Conservation (phyloP, 371 early-diverging fungal species). For the Rhizopus microsporus region DNA sequence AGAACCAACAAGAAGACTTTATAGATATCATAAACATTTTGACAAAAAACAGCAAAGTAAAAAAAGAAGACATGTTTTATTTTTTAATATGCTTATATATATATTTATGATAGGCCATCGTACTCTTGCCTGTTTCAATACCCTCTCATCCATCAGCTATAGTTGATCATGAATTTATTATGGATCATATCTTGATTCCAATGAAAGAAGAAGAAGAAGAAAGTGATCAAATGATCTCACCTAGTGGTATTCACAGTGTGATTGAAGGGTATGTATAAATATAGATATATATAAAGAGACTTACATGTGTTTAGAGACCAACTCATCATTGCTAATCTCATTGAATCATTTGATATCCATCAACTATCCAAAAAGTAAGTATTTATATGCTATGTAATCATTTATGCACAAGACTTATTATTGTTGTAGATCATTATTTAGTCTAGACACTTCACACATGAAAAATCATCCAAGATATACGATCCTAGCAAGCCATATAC, state of each 20-base stretch:
- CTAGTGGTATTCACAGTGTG: constrained; percentile 45
- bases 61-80: too few relatives aligned
- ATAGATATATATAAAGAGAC: background rate
- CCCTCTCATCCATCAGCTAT: constrained; percentile 47
- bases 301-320: constrained; percentile 18
- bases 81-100: background rate
- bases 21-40: constrained; percentile 42
- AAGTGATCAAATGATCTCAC: constrained; percentile 32
- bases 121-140: constrained; percentile 48
- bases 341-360: background rate
- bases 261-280: constrained; percentile 39
- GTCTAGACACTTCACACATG: constrained; percentile 27
- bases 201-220: constrained; percentile 25
- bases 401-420: constrained; percentile 8
- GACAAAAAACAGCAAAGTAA: constrained; percentile 31
- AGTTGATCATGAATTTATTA: constrained; percentile 50
- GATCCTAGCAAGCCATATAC: constrained; percentile 52
- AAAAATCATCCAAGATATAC: constrained; percentile 41
- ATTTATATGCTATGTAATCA: background rate
- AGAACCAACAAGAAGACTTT: constrained; percentile 35
- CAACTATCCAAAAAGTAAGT: background rate
- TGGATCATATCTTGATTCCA: constrained; percentile 43
- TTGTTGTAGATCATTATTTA: constrained; percentile 26
- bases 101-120: constrained; percentile 23
- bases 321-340: constrained; percentile 6